Evolutionary conservation across 2,329 filamentous ascomycete species (phyloP).

Genomic region (Amphichorda felina): DNA sequence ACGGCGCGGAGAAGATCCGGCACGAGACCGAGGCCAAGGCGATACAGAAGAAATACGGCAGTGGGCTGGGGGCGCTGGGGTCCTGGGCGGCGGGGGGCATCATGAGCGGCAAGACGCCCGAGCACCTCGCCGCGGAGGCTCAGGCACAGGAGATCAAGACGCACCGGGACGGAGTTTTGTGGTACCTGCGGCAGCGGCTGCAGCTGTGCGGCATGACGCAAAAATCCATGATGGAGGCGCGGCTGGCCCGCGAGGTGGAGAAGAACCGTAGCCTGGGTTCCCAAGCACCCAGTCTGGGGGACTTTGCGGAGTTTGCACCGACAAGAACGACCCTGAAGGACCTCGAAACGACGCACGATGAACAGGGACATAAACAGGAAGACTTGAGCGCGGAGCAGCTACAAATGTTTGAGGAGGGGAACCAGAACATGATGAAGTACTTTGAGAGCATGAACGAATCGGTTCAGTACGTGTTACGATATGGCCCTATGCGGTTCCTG

Average conservation of each 20-base stretch:
- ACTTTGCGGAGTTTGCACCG: conserved; percentile 19
- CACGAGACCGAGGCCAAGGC: conserved; percentile 63
- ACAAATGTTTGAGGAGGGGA: conserved; percentile 88
- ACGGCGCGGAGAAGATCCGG: conserved; percentile 71
- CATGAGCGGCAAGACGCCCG: conserved; percentile 37
- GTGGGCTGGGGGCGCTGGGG: conserved; percentile 51
- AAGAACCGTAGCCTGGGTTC: conserved; percentile 79
- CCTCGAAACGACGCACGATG: conserved; percentile 2
- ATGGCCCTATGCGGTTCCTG: no score
- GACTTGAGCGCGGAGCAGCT: conserved; percentile 73
- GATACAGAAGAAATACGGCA: conserved; percentile 57
- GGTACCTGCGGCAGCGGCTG: conserved; percentile 65
- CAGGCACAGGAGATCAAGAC: conserved; percentile 52
- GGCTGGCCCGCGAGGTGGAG: conserved; percentile 75
- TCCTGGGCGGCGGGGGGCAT: conserved; percentile 53
- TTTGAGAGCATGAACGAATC: conserved; percentile 92
- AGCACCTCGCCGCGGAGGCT: conserved; percentile 64
- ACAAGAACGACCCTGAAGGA: conserved; percentile 4
- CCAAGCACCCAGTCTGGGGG: conserved; percentile 35
- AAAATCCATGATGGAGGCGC: conserved; percentile 84
- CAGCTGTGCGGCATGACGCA: conserved; percentile 70
- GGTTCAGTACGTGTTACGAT: conserved; percentile 60
- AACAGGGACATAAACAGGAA: conserved; percentile 16
- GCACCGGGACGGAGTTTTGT: conserved; percentile 73
- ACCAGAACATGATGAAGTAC: conserved; percentile 83